Conservation (phyloP, 2,329 filamentous ascomycete genomes). For the Fusarium sp. region DNA sequence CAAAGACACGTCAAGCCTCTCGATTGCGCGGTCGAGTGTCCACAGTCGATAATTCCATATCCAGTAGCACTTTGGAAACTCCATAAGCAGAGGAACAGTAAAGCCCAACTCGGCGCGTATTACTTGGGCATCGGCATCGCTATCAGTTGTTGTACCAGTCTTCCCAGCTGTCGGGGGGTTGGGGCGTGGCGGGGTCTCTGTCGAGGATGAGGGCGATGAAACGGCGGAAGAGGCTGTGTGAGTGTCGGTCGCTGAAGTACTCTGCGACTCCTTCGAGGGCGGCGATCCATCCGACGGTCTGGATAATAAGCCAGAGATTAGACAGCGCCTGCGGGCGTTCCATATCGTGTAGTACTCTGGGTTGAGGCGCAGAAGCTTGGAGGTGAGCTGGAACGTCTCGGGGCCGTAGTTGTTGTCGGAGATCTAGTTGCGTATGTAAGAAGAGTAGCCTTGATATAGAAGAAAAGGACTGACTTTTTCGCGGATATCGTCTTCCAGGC, state of each 20-base stretch:
- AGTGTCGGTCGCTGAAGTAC: conserved; percentile 68
- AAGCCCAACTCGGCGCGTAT: conserved; percentile 84
- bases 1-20: conserved; percentile 68
- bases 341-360: conserved; percentile 93
- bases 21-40: conserved; percentile 81
- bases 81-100: conserved; percentile 85
- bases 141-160: conserved; percentile 69
- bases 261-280: conserved; percentile 70
- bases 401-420: conserved; percentile 63
- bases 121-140: conserved; percentile 60
- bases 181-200: conserved; percentile 64
- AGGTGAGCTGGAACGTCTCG: conserved; percentile 76
- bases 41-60: conserved; percentile 97
- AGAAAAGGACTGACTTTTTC: conserved; percentile 67
- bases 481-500: conserved; percentile 78
- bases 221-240: conserved; percentile 75
- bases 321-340: conserved; percentile 85
- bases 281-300: conserved; percentile 65
- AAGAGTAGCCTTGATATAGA: conserved; percentile 14
- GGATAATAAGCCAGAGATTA: conserved; percentile 73
- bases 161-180: conserved; percentile 65
- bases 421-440: conserved; percentile 51
- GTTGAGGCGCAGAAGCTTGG: conserved; percentile 82
- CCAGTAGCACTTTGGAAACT: conserved; percentile 98
- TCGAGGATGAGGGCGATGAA: conserved; percentile 69